Conservation (phyloP, 768 basidiomycete genomes). For the Boletus sp. region DNA sequence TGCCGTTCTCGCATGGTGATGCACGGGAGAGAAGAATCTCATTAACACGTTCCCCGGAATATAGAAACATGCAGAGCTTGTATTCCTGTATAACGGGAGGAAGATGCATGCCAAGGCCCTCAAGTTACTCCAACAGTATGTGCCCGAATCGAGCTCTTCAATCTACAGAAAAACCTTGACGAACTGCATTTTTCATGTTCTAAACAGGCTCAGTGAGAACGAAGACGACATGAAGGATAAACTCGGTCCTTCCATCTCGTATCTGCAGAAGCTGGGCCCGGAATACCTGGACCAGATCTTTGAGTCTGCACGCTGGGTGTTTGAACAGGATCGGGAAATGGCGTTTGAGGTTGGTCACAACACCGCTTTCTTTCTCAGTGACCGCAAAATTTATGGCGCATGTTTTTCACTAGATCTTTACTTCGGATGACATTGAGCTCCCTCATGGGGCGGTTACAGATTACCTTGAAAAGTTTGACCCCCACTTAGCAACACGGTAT, state of each 20-base stretch:
- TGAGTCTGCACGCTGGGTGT: slow-evolving; percentile 79
- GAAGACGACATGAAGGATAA: slow-evolving; percentile 78
- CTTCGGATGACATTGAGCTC: slow-evolving; percentile 90
- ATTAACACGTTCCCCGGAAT: not conserved
- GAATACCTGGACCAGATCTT: slow-evolving; percentile 82
- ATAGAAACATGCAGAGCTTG: slow-evolving; percentile 89
- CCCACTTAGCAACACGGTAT: slow-evolving; percentile 68
- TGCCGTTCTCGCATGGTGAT: not conserved
- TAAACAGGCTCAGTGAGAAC: slow-evolving; percentile 69
- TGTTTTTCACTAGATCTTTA: slow-evolving; percentile 68
- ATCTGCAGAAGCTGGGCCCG: slow-evolving; percentile 87
- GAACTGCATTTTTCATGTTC: not conserved
- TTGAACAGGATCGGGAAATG: slow-evolving; percentile 66
- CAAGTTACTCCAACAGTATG: slow-evolving; percentile 79
- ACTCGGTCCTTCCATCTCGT: slow-evolving; percentile 78
- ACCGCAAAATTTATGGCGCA: not conserved
- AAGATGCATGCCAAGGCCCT: slow-evolving; percentile 93
- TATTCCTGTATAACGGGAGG: slow-evolving; percentile 90
- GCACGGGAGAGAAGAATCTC: not conserved
- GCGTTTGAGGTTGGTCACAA: slow-evolving; percentile 63
- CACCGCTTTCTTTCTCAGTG: not conserved
- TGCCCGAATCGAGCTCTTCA: not conserved
- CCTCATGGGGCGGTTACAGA: slow-evolving; percentile 73
- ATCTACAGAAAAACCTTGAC: not conserved
- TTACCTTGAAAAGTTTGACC: slow-evolving; percentile 72